Evolutionary conservation across 371 early-diverging fungal genomes (phyloP).

Genomic region (Actinomucor elegans): DNA sequence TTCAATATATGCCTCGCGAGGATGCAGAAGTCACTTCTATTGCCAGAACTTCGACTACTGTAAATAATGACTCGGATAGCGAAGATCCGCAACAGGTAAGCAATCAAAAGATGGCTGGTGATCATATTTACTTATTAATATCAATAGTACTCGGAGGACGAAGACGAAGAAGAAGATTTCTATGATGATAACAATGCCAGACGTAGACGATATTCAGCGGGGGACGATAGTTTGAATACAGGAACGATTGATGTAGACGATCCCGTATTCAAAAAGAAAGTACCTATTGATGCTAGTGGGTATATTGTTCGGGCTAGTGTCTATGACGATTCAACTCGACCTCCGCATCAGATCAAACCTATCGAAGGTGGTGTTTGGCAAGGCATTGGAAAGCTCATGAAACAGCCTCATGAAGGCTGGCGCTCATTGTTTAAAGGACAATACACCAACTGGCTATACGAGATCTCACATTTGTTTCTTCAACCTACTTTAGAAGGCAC

Average conservation of each 20-base stretch:
- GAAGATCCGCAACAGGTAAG: conserved; percentile 16
- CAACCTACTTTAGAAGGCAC: conserved; percentile 80
- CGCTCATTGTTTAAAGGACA: conserved; percentile 69
- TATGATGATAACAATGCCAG: conserved; percentile 15
- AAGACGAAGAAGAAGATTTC: conserved; percentile 37
- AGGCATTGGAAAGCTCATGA: conserved; percentile 48
- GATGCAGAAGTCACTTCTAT: conserved; percentile 32
- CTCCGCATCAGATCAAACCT: conserved; percentile 62
- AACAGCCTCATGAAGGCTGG: conserved; percentile 69
- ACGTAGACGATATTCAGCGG: conserved; percentile 18
- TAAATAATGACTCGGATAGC: conserved; percentile 16
- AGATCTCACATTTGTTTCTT: conserved; percentile 69
- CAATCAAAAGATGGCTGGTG: no score
- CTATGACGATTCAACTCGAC: conserved; percentile 62
- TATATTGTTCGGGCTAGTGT: conserved; percentile 61
- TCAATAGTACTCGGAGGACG: conserved; percentile 30
- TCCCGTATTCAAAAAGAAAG: conserved; percentile 34
- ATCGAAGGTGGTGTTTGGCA: conserved; percentile 63
- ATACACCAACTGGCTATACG: conserved; percentile 73
- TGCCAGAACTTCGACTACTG: conserved; percentile 1
- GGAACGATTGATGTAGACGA: conserved; percentile 40
- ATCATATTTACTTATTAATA: neutral
- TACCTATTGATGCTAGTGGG: conserved; percentile 54
- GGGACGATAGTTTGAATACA: conserved; percentile 12
- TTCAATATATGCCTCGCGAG: conserved; percentile 76